Conservation (phyloP, 164 flowering plant genomes). For the Tetracentron sinense region DNA sequence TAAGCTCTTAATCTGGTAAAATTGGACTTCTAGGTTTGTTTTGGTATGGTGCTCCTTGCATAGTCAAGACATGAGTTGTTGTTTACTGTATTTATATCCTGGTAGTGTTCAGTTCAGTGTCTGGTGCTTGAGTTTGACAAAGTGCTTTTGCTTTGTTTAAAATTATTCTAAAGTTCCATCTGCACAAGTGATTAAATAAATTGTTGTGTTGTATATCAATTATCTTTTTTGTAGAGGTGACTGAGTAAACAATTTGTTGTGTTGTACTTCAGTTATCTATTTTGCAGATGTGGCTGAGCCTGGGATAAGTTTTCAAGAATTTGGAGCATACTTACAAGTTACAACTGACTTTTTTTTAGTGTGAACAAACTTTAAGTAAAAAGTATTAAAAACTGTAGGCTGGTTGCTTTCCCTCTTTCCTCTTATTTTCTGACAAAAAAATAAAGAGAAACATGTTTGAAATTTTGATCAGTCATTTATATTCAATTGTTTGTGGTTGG, state of each 20-base stretch:
- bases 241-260: no score
- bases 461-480: background rate
- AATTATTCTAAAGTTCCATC: background rate
- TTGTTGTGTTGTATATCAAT: background rate
- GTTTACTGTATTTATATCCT: background rate
- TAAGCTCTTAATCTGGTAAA: constrained; percentile 33
- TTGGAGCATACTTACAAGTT: no score
- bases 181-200: background rate
- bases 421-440: no score
- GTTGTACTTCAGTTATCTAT: no score
- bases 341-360: no score
- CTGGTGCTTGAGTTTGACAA: background rate
- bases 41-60: background rate
- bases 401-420: background rate
- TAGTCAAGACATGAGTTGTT: background rate
- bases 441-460: background rate
- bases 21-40: background rate
- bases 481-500: background rate
- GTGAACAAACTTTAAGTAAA: no score
- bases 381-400: no score
- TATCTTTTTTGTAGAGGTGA: no score
- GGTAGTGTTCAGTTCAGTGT: background rate
- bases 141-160: background rate
- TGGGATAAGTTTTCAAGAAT: no score
- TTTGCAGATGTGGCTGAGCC: no score